Conservation (phyloP, 2,329 filamentous ascomycete genomes). For the Microsporum audouinii region DNA sequence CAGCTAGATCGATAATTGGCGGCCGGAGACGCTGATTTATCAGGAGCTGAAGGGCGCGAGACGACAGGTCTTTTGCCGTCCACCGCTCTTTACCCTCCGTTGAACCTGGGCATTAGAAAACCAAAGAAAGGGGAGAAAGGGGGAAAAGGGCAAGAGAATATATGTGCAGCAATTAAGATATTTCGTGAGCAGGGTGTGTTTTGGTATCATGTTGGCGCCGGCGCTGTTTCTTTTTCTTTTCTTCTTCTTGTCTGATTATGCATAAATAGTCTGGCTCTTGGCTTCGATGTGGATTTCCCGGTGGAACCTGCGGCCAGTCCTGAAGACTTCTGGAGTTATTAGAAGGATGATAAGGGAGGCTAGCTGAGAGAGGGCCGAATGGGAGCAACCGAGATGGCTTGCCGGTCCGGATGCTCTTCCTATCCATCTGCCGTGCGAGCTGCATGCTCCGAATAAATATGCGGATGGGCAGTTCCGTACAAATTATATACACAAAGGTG, state of each 20-base stretch:
- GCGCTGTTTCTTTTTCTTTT: background rate
- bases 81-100: background rate
- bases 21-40: background rate
- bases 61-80: background rate
- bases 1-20: background rate
- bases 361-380: background rate
- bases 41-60: background rate
- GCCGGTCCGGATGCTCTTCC: background rate
- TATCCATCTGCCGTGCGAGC: background rate
- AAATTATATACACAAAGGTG: background rate
- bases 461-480: background rate
- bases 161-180: background rate
- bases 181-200: background rate
- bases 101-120: too few relatives aligned
- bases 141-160: background rate
- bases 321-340: background rate
- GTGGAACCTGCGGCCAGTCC: background rate
- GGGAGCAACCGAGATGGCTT: background rate
- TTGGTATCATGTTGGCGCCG: conserved; percentile 1
- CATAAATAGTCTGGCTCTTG: background rate
- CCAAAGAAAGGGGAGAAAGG: too few relatives aligned
- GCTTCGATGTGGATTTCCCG: background rate
- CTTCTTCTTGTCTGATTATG: background rate
- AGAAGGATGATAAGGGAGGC: background rate
- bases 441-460: background rate